Evolutionary conservation across 305 asterid species (phyloP), one percentile per base, ranked within the genome.

Genomic region (Salvia sclarea): DNA sequence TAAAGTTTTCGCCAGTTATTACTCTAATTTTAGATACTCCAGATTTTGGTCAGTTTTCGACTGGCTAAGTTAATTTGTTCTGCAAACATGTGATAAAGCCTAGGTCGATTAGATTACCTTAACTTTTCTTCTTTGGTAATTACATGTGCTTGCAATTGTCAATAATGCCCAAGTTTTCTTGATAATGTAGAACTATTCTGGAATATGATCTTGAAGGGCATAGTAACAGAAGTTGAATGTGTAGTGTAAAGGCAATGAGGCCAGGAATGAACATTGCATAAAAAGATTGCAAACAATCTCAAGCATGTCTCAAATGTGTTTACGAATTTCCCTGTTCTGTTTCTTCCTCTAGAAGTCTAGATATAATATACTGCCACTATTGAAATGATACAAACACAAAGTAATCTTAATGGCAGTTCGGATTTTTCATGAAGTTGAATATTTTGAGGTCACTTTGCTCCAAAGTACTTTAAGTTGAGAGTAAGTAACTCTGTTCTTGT

Each of bases 1-100:
- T 78, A 20, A 67, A 68, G 58, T 61, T 55, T 44, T 53, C 4
- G 45, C 49, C 71, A 61, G 71, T 66, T 71, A 48, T 64, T 57
- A 20, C 28, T 45, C 49, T 41, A 35, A 18, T 60, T 63, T 55
- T 47, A 33, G 64, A 30, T 31, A 65, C 57, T 66, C 54, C 61
- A 60, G 64, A 35, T 58, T 57, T 61, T 43, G 37, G 43, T 43
- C 64, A 18, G 68, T 57, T 71, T 60, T 40, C 59, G 33, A 30
- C 49, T 44, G 5, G 37, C 55, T 37, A 69, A 64, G 49, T 20
- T 59, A 3, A 13, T 62, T 69, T 52, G 8, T 22, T 59, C 72
- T 56, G 40, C 56, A 61, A 33, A 33, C 47, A 17, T 63, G 37
- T 50, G 59, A n/a, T 21, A 21, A 61, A 11, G 8, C 22, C 44